Evolutionary conservation across 768 basidiomycete species (phyloP).

Genomic region (Mycena epipterygia): DNA sequence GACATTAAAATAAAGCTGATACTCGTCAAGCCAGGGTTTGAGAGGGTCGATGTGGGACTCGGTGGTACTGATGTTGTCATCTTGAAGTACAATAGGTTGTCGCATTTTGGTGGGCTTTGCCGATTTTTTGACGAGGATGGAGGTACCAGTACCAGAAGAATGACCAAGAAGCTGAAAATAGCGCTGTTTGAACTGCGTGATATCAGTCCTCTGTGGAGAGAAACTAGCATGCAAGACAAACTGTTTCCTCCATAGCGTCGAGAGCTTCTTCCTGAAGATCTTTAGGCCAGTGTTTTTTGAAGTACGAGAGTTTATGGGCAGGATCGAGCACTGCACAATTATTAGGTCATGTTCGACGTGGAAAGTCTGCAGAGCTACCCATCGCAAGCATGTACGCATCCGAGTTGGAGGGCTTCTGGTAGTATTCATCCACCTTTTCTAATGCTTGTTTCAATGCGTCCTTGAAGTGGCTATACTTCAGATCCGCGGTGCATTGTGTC

Average conservation of each 20-base stretch:
- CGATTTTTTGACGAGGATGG: too few species aligned
- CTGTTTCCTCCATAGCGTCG: constrained; percentile 3
- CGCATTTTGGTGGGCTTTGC: too few species aligned
- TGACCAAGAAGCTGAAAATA: too few species aligned
- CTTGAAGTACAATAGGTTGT: too few species aligned
- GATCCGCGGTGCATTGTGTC: constrained; percentile 34
- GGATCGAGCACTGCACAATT: background rate
- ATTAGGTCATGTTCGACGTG: constrained; percentile 4
- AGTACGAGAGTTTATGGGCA: background rate
- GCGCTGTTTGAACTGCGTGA: too few species aligned
- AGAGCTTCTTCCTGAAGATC: background rate
- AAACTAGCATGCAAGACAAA: too few species aligned
- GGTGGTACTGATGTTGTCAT: too few species aligned
- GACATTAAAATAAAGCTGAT: too few species aligned
- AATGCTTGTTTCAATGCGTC: constrained; percentile 40
- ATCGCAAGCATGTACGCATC: constrained; percentile 49
- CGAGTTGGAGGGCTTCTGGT: constrained; percentile 46
- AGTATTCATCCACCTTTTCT: constrained; percentile 50
- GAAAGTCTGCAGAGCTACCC: constrained; percentile 12
- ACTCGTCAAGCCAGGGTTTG: too few species aligned
- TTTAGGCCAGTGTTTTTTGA: background rate
- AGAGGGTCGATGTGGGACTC: too few species aligned
- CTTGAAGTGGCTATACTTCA: constrained; percentile 35
- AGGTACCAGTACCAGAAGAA: too few species aligned
- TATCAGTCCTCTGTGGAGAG: too few species aligned